Conservation (phyloP, 169 alveolate genomes). For the Eimeria brunetti region DNA sequence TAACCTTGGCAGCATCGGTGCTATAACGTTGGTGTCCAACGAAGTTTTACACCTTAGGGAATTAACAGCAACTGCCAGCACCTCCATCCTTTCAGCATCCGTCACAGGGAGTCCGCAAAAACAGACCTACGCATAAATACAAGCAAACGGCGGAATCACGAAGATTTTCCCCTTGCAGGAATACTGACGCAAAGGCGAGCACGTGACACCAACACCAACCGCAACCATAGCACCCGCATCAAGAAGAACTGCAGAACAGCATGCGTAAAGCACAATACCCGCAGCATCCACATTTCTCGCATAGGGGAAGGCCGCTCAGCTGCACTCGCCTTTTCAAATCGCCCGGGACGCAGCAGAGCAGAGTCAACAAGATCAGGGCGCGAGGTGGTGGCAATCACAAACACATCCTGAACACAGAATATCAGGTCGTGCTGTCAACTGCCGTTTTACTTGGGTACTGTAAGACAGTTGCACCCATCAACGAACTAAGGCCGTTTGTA, state of each 20-base stretch:
- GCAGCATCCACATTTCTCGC: neutral
- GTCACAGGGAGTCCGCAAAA: conserved; percentile 60
- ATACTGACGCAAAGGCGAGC: neutral
- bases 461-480: neutral
- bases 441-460: neutral
- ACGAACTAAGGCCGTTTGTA: neutral
- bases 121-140: conserved; percentile 23
- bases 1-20: conserved; percentile 1
- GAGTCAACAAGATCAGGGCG: conserved; percentile 99
- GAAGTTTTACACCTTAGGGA: neutral
- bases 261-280: neutral
- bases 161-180: neutral
- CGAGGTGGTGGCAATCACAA: conserved; percentile 98
- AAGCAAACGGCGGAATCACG: neutral
- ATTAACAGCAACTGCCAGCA: conserved; percentile 32
- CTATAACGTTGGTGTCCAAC: conserved; percentile 2
- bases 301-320: neutral
- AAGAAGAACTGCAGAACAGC: neutral
- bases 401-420: conserved; percentile 88
- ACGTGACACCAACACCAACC: neutral
- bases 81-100: conserved; percentile 27
- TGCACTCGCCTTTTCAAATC: conserved; percentile 77
- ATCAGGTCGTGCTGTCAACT: neutral
- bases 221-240: neutral
- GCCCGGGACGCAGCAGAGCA: conserved; percentile 99